phyloP scores from a whole-genome alignment of 2,329 filamentous ascomycete genomes.

The Trichoderma pleuroti region DNA sequence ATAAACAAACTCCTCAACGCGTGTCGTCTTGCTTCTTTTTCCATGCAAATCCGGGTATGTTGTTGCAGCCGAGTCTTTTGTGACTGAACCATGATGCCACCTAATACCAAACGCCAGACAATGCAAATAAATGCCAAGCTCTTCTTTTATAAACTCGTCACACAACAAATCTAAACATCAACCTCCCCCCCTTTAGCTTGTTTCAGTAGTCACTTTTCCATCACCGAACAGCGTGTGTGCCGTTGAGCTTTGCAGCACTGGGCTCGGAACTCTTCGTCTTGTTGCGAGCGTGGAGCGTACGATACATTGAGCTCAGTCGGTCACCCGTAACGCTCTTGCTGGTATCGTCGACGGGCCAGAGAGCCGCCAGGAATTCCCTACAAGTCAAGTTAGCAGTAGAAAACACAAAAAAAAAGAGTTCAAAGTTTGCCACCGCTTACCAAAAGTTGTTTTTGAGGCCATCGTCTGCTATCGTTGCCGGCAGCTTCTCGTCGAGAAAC shows the following conservation, averaged over 20 bases:
- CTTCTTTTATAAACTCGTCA: slow-evolving; percentile 19
- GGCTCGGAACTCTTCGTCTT: slow-evolving; percentile 30
- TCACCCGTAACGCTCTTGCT: slow-evolving; percentile 43
- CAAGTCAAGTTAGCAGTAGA: slow-evolving; percentile 22
- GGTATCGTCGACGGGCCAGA: slow-evolving; percentile 47
- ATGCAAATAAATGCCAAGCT: slow-evolving; percentile 27
- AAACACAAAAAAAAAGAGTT: neutral
- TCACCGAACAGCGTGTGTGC: slow-evolving; percentile 27
- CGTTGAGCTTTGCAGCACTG: slow-evolving; percentile 32
- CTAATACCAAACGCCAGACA: slow-evolving; percentile 26
- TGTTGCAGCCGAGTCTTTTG: slow-evolving; percentile 25
- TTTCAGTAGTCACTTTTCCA: neutral
- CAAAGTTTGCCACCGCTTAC: slow-evolving; percentile 34
- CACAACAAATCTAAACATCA: slow-evolving; percentile 15
- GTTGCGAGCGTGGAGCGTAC: slow-evolving; percentile 36
- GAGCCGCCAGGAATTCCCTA: slow-evolving; percentile 44
- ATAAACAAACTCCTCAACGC: slow-evolving; percentile 24
- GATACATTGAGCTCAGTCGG: slow-evolving; percentile 45
- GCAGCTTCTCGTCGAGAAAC: slow-evolving; percentile 51
- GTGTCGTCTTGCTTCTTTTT: slow-evolving; percentile 20
- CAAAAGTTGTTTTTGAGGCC: slow-evolving; percentile 49
- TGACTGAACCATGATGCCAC: slow-evolving; percentile 24
- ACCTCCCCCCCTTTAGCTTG: neutral
- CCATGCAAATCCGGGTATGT: slow-evolving; percentile 31
- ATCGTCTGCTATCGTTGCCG: slow-evolving; percentile 40